A percentile compares a stretch with the other conserved stretches of the same genome.
Evolutionary conservation across 2,329 filamentous ascomycete genomes (phyloP).

Genomic region (Exophiala spinifera): DNA sequence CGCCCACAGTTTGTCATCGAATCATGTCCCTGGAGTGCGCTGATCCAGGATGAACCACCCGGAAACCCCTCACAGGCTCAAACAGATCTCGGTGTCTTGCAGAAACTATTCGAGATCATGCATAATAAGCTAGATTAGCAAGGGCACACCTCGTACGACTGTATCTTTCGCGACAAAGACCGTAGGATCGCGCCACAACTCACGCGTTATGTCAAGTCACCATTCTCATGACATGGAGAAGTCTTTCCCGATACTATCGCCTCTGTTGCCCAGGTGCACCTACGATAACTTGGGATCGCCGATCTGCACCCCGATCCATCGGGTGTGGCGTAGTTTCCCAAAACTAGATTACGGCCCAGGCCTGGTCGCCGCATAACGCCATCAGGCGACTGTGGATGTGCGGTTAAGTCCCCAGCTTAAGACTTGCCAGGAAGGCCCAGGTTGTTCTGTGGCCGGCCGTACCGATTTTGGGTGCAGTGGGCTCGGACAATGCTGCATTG

Average conservation of each 20-base stretch:
- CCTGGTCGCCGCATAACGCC: conserved; percentile 20
- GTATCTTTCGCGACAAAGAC: too few species aligned
- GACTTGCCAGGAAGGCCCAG: neutral
- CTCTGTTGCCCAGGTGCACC: too few species aligned
- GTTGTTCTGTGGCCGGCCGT: neutral
- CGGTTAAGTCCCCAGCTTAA: neutral
- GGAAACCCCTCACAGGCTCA: neutral
- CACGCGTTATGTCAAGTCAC: neutral
- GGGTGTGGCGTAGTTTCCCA: conserved; percentile 2
- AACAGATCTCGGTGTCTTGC: neutral
- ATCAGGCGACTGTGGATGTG: conserved; percentile 6
- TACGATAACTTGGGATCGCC: neutral
- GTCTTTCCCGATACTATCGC: too few species aligned
- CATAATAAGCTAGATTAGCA: too few species aligned
- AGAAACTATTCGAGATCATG: too few species aligned
- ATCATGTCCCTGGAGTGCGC: too few species aligned
- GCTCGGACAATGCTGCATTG: too few species aligned
- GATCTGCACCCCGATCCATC: neutral
- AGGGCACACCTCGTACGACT: too few species aligned
- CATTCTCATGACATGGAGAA: neutral
- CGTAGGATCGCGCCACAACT: too few species aligned
- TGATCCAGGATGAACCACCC: too few species aligned
- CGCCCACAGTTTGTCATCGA: too few species aligned
- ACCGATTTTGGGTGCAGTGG: too few species aligned
- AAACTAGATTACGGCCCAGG: conserved; percentile 13